phyloP scores from a whole-genome alignment of 2,329 filamentous ascomycete genomes.

The Orbilia oligospora region DNA sequence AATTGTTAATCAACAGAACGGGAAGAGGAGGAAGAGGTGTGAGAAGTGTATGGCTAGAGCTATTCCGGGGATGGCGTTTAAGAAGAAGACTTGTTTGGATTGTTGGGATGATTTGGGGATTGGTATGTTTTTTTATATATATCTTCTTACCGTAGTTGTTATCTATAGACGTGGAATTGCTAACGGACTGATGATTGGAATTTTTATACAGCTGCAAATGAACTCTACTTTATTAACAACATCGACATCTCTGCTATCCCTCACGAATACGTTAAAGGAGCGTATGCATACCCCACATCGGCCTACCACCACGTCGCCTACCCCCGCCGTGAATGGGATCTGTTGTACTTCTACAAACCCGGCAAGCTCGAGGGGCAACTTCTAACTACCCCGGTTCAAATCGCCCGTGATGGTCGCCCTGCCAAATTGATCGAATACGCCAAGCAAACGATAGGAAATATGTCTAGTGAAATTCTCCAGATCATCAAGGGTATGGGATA shows the following conservation, averaged over 20 bases:
- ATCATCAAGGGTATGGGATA: conserved; percentile 39
- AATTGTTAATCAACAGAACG: conserved; percentile 55
- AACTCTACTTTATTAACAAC: conserved; percentile 42
- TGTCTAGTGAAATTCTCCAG: conserved; percentile 5
- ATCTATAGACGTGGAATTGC: background rate
- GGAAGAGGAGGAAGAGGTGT: conserved; percentile 50
- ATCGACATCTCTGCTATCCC: conserved; percentile 34
- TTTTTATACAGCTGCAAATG: conserved; percentile 32
- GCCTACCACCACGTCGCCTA: background rate
- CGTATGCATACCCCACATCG: too few relatives aligned
- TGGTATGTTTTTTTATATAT: conserved; percentile 28
- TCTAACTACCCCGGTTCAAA: background rate
- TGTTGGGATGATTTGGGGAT: conserved; percentile 59
- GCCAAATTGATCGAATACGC: conserved; percentile 5
- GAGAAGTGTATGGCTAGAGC: conserved; percentile 52
- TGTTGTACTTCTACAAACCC: conserved; percentile 48
- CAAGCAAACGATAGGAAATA: conserved; percentile 13
- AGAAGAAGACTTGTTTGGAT: conserved; percentile 54
- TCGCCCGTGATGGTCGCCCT: conserved; percentile 5
- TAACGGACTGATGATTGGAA: background rate
- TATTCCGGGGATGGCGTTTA: conserved; percentile 31
- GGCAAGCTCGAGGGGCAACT: conserved; percentile 29
- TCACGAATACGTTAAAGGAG: conserved; percentile 22
- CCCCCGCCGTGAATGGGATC: conserved; percentile 43
- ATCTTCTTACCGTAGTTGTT: background rate